A percentile compares a stretch with the other conserved stretches of the same genome.
Evolutionary conservation across 768 basidiomycete species (phyloP).

Genomic region (Boletus rex-veris): DNA sequence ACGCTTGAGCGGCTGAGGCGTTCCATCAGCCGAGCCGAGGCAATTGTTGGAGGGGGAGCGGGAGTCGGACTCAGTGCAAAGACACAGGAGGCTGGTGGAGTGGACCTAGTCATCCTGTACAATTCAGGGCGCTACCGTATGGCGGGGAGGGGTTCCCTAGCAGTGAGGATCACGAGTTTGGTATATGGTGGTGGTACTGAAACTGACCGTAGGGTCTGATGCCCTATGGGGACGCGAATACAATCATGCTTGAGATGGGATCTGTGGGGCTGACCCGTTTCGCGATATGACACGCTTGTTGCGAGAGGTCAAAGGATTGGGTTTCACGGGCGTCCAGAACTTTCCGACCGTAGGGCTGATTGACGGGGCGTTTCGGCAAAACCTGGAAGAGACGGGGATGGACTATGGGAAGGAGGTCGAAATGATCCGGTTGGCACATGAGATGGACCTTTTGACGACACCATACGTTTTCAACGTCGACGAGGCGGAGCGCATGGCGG

Average conservation of each 20-base stretch:
- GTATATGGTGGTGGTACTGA: neutral
- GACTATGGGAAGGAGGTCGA: conserved; percentile 31
- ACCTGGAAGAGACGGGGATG: conserved; percentile 31
- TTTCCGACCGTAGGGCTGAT: conserved; percentile 30
- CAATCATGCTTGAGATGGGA: conserved; percentile 29
- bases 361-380: conserved; percentile 27
- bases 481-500: conserved; percentile 25
- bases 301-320: conserved; percentile 24
- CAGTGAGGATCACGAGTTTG: conserved; percentile 14
- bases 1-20: conserved; percentile 12
- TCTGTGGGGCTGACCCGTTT: conserved; percentile 30
- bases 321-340: conserved; percentile 27
- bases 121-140: conserved; percentile 31
- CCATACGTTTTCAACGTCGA: conserved; percentile 28
- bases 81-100: conserved; percentile 25
- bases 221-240: conserved; percentile 30
- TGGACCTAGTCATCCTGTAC: conserved; percentile 30
- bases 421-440: conserved; percentile 26
- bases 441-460: conserved; percentile 24
- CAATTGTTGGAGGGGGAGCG: conserved; percentile 27
- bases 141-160: conserved; percentile 31
- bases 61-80: conserved; percentile 28
- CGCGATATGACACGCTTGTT: conserved; percentile 25
- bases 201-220: conserved; percentile 18
- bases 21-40: conserved; percentile 15